These are phyloP conservation scores for Cutaneotrichosporon curvatum DNA, from an alignment of 1,284 basidiomycete genomes.

Conservation along the genomic window DNA sequence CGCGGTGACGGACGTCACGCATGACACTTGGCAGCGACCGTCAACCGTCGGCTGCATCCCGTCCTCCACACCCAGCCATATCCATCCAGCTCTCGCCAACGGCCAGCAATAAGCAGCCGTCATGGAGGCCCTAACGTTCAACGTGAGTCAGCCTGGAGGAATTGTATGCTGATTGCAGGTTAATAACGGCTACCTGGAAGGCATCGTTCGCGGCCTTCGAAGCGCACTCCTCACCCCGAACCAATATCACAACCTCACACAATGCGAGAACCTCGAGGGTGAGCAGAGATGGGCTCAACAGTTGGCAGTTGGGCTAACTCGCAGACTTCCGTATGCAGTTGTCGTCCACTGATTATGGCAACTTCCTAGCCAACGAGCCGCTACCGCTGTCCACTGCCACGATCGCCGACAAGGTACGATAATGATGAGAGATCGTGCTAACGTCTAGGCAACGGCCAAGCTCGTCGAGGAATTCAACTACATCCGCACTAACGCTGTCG, in stretches of 20 bases:
- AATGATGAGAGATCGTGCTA: neutral
- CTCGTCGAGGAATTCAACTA: slow-evolving; percentile 98
- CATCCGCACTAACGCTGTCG: slow-evolving; percentile 80
- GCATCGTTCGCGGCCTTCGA: slow-evolving; percentile 90
- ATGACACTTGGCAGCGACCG: too few relatives aligned
- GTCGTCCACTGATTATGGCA: slow-evolving; percentile 94
- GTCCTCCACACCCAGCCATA: too few relatives aligned
- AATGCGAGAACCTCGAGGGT: slow-evolving; percentile 98
- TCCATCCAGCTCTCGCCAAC: too few relatives aligned
- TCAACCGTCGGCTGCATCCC: too few relatives aligned
- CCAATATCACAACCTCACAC: slow-evolving; percentile 89
- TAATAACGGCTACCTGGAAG: slow-evolving; percentile 78
- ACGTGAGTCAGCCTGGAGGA: slow-evolving; percentile 51
- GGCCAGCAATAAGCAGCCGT: slow-evolving; percentile 3
- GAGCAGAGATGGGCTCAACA: slow-evolving; percentile 30
- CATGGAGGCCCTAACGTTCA: slow-evolving; percentile 84
- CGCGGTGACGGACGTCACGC: too few relatives aligned
- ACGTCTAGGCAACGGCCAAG: slow-evolving; percentile 69
- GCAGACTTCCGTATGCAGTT: slow-evolving; percentile 90
- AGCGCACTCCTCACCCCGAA: slow-evolving; percentile 78
- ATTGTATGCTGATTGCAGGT: slow-evolving; percentile 52
- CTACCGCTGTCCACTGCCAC: slow-evolving; percentile 91
- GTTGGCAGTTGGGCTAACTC: neutral
- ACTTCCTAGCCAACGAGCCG: slow-evolving; percentile 95
- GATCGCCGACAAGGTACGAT: slow-evolving; percentile 69